Evolutionary conservation across 768 basidiomycete genomes (phyloP), one percentile per base, ranked within the genome.

Genomic region (Suillus variegatus): DNA sequence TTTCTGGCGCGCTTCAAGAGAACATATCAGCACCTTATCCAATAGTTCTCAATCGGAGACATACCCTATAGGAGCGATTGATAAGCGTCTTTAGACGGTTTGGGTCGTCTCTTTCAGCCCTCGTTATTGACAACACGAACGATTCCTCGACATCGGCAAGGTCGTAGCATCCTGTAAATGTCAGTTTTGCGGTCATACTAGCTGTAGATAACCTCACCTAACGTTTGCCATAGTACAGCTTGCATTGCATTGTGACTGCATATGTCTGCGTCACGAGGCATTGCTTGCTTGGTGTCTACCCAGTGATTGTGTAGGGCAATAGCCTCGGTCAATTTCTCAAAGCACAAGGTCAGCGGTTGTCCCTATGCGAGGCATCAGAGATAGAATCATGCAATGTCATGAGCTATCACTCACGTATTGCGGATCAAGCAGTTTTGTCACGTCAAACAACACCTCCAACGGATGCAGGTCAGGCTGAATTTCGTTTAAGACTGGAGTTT

Each of bases 381-480:
- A 43, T 41, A 52, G 10, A 36, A 35, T 58, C 14, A 16, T 43
- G 56, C 25, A 20, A 38, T 25, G 55, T 61, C 36, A 62, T 41
- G 66, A 46, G 28, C 16, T 36, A 9, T 51, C 81, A 28, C 72
- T 91, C 91, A 73, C 86, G 85, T 60, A 43, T 71, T 83, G 77
- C 12, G 89, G 85, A 49, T 87, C 84, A 62, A 93, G 76, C n/a
- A 94, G 82, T 74, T 94, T 94, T 72, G 84, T 83, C 14, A 91
- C 86, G 72, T 94, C 93, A 70, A 84, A 89, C 49, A 94, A 81
- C 46, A 93, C 81, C 73, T 94, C 93, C 5, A 88, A 80, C 16
- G 92, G 91, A 68, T 93, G 88, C 44, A 92, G 79, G 70, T 91
- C 85, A 5, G 89, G 85, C 71, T 94, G 91, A 13, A 93, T 84